A percentile compares a stretch with the other conserved stretches of the same genome.
Evolutionary conservation across 1,139 yeast species (phyloP).

Genomic region (Geotrichum aggregatum): DNA sequence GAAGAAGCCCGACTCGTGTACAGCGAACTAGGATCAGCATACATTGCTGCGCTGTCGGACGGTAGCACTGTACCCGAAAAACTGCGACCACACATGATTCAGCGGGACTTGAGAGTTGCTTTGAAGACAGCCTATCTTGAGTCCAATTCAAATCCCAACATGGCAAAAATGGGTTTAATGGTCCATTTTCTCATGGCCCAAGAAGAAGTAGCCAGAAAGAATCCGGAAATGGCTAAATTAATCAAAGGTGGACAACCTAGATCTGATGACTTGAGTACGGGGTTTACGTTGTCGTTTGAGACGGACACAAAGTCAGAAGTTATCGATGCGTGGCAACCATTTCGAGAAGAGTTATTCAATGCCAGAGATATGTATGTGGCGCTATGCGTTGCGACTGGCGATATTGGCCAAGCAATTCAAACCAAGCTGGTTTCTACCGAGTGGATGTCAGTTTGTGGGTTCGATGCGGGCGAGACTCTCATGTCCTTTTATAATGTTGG

Average conservation of each 20-base stretch:
- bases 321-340: slow-evolving; percentile 54
- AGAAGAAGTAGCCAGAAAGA: slow-evolving; percentile 48
- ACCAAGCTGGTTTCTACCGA: slow-evolving; percentile 65
- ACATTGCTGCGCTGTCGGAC: slow-evolving; percentile 50
- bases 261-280: slow-evolving; percentile 20
- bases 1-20: slow-evolving; percentile 64
- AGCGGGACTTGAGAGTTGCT: slow-evolving; percentile 66
- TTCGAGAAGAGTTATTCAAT: slow-evolving; percentile 68
- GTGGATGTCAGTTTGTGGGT: slow-evolving; percentile 70
- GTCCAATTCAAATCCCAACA: slow-evolving; percentile 44
- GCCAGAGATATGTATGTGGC: slow-evolving; percentile 70
- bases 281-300: slow-evolving; percentile 24
- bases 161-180: slow-evolving; percentile 56
- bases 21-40: slow-evolving; percentile 61
- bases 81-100: slow-evolving; percentile 53
- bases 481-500: slow-evolving; percentile 67
- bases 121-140: slow-evolving; percentile 62
- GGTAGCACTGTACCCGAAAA: slow-evolving; percentile 37
- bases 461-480: slow-evolving; percentile 60
- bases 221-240: slow-evolving; percentile 29
- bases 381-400: slow-evolving; percentile 62
- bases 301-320: slow-evolving; percentile 21
- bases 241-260: slow-evolving; percentile 26
- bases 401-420: slow-evolving; percentile 56
- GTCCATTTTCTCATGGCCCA: slow-evolving; percentile 66